Evolutionary conservation across 768 basidiomycete species (phyloP).

Genomic region (Leucocoprinus leucothites): DNA sequence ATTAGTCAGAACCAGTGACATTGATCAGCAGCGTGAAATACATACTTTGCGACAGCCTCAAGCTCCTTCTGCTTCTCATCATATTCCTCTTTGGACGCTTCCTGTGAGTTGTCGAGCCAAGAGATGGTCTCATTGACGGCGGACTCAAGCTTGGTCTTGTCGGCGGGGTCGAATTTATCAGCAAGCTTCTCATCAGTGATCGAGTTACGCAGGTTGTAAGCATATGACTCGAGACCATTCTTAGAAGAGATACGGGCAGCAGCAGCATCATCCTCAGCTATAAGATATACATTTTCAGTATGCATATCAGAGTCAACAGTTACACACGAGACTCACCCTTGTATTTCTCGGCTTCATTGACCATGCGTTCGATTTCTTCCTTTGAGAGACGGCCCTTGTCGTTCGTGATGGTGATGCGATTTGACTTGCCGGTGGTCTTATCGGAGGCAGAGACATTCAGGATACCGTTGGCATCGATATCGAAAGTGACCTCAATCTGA

Average conservation of each 20-base stretch:
- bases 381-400: constrained; percentile 97
- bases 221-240: constrained; percentile 91
- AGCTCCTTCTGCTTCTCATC: constrained; percentile 92
- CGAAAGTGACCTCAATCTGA: constrained; percentile 96
- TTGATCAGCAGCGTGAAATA: neutral
- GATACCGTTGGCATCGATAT: constrained; percentile 96
- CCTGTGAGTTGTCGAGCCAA: constrained; percentile 85
- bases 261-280: constrained; percentile 84
- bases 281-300: constrained; percentile 7
- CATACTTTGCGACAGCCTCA: constrained; percentile 70
- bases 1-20: constrained; percentile 9
- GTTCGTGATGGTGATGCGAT: constrained; percentile 91
- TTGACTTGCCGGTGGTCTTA: constrained; percentile 96
- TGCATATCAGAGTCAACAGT: constrained; percentile 11
- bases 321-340: constrained; percentile 50
- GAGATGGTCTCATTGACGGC: constrained; percentile 80
- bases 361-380: constrained; percentile 99
- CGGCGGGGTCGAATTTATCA: constrained; percentile 81
- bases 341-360: constrained; percentile 90
- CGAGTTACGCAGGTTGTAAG: constrained; percentile 94
- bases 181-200: constrained; percentile 82
- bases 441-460: constrained; percentile 93
- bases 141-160: constrained; percentile 80
- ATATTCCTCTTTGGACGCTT: constrained; percentile 93
- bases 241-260: constrained; percentile 80